These are phyloP conservation scores for Claviceps sp. DNA, from an alignment of 2,329 filamentous ascomycete species.

Conservation along the genomic window DNA sequence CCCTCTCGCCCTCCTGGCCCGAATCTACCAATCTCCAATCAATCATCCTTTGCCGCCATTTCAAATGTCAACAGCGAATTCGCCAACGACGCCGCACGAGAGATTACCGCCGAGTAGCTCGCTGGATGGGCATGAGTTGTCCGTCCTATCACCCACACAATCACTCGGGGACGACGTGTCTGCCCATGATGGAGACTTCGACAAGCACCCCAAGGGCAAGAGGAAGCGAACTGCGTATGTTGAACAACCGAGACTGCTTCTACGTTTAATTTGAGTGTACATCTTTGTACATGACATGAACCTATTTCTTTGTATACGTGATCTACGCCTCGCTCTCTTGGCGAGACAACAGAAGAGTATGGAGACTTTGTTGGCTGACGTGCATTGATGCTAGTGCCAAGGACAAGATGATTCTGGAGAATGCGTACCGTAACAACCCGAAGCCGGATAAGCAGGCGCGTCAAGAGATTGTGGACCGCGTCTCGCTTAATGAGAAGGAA, in stretches of 20 bases:
- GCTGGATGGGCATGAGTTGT: conserved; percentile 13
- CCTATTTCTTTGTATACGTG: too few species aligned
- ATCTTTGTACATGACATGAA: too few species aligned
- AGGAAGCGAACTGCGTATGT: conserved; percentile 51
- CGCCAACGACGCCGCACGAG: conserved; percentile 11
- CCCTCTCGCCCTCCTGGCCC: background rate
- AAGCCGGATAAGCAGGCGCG: conserved; percentile 88
- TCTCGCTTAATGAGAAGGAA: conserved; percentile 87
- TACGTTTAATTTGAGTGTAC: too few species aligned
- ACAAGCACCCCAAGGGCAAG: conserved; percentile 44
- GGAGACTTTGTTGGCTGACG: background rate
- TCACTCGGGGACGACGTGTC: conserved; percentile 2
- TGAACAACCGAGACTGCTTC: background rate
- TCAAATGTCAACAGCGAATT: conserved; percentile 14
- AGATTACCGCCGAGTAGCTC: conserved; percentile 12
- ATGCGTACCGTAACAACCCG: conserved; percentile 69
- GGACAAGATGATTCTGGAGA: conserved; percentile 79
- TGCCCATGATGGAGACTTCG: conserved; percentile 10
- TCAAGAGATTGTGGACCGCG: conserved; percentile 68
- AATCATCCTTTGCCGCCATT: background rate
- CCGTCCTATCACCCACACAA: conserved; percentile 8
- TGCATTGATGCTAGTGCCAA: conserved; percentile 45
- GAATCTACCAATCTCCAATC: conserved; percentile 1
- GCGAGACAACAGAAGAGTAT: background rate
- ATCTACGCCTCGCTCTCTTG: too few species aligned